Evolutionary conservation across 129 eudicot species (phyloP), one percentile per base, ranked within the genome.

Genomic region (Sambucus nigra): DNA sequence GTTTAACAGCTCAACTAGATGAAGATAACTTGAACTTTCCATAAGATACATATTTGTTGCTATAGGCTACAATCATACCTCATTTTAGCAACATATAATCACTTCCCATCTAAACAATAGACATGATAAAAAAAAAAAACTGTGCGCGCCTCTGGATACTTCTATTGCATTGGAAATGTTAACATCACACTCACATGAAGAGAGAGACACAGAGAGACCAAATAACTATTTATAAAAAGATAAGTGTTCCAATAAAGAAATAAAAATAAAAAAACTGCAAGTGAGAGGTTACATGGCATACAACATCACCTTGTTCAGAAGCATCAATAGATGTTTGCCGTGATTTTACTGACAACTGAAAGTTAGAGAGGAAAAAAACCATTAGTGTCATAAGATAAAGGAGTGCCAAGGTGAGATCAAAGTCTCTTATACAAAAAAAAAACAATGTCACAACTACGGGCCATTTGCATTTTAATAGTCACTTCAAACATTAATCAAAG

Each of bases 241-340:
- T n/a, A n/a, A n/a, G n/a, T n/a, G n/a, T n/a, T 51, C 59, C 39
- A 27, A 4, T 22, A 25, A 21, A 50, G 54, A 48, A 56, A 50
- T 35, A 52, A 55, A 41, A 40, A 64, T 60, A 67, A 63, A 5
- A 40, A 52, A 76, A 67, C 28, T 32, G 32, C 60, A 63, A 46
- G 61, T 47, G 21, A 38, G 51, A 57, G 40, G 67, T 59, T 72
- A 65, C 48, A 26, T 25, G 55, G 51, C 45, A 22, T 57, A 39
- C 48, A n/a, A n/a, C 53, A 54, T 66, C 68, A 89, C 95, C 98
- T 81, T 89, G 86, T 76, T 85, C 98, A 54, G 73, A 65, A 76
- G 94, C 86, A 72, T 80, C 92, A 33, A 62, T 65, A 61, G 84
- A 67, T 27, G 63, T 66, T 53, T 69, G 80, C 35, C 71, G 72